A percentile compares a stretch with the other conserved stretches of the same genome.
Conservation (phyloP, 2,329 filamentous ascomycete species). For the Biscogniauxia mediterranea region DNA sequence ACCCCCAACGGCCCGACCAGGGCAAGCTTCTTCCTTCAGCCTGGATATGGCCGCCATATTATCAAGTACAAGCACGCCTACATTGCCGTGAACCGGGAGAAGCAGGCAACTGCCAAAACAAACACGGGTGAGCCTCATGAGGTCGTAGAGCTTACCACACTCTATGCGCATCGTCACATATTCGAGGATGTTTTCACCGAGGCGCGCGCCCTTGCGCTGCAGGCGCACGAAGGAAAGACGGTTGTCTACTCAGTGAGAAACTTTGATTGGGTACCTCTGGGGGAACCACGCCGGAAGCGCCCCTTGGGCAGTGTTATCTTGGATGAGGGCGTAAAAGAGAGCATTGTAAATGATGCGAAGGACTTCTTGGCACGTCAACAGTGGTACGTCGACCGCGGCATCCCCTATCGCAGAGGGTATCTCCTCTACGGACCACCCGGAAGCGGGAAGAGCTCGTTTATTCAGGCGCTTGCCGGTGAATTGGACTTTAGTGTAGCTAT, state of each 20-base stretch:
- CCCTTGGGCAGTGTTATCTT: conserved; percentile 84
- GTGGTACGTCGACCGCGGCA: conserved; percentile 94
- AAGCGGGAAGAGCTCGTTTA: conserved; percentile 93
- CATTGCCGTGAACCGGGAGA: conserved; percentile 81
- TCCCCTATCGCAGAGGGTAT: conserved; percentile 88
- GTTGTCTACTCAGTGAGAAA: conserved; percentile 84
- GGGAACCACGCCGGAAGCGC: conserved; percentile 79
- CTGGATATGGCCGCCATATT: conserved; percentile 85
- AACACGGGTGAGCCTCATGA: conserved; percentile 89
- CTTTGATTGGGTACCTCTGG: conserved; percentile 81
- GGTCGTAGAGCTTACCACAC: conserved; percentile 85
- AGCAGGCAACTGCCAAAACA: conserved; percentile 78
- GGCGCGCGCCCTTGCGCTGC: conserved; percentile 75
- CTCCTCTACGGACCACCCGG: conserved; percentile 86
- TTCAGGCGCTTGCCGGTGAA: conserved; percentile 90
- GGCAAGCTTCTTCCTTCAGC: conserved; percentile 84
- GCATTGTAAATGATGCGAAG: conserved; percentile 74
- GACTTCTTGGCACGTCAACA: conserved; percentile 77
- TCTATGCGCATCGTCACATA: conserved; percentile 84
- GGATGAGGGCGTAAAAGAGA: conserved; percentile 84
- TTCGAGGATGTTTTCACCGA: conserved; percentile 90
- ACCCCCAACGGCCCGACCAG: conserved; percentile 66
- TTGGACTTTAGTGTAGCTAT: conserved; percentile 91
- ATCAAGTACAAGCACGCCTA: conserved; percentile 85
- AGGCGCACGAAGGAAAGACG: conserved; percentile 87